These are phyloP conservation scores for Lachnellula arida DNA, from an alignment of 2,329 filamentous ascomycete species.

Conservation along the genomic window DNA sequence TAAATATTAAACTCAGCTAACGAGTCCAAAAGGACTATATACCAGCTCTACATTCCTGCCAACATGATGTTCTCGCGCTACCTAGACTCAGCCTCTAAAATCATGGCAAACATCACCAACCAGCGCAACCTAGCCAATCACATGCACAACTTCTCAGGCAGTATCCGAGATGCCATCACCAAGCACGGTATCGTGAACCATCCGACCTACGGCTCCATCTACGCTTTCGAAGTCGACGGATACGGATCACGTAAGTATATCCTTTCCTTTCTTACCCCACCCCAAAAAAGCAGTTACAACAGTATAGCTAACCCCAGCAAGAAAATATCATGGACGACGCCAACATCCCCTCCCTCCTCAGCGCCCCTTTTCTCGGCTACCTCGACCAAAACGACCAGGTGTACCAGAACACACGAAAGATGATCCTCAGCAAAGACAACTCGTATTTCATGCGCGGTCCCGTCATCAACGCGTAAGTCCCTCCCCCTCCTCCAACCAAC, in stretches of 20 bases:
- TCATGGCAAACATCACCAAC: slow-evolving; percentile 47
- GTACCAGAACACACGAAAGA: slow-evolving; percentile 75
- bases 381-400: slow-evolving; percentile 53
- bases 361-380: slow-evolving; percentile 61
- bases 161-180: slow-evolving; percentile 63
- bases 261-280: slow-evolving; percentile 14
- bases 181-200: slow-evolving; percentile 65
- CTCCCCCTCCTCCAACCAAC: slow-evolving; percentile 42
- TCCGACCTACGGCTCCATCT: slow-evolving; percentile 61
- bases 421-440: slow-evolving; percentile 71
- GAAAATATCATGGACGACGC: slow-evolving; percentile 66
- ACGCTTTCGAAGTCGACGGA: slow-evolving; percentile 73
- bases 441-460: slow-evolving; percentile 62
- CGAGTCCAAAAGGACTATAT: slow-evolving; percentile 45
- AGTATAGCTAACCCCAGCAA: slow-evolving; percentile 21
- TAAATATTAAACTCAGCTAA: not conserved
- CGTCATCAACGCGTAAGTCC: slow-evolving; percentile 51
- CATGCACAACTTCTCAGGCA: slow-evolving; percentile 55
- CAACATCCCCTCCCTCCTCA: slow-evolving; percentile 63
- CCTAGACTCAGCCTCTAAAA: slow-evolving; percentile 47
- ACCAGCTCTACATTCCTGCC: slow-evolving; percentile 82
- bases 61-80: slow-evolving; percentile 79
- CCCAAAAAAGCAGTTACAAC: too few species aligned
- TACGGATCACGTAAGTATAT: slow-evolving; percentile 49
- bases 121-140: slow-evolving; percentile 46